Evolutionary conservation across 179 eudicot species (phyloP).

Genomic region (Nepenthes alata): DNA sequence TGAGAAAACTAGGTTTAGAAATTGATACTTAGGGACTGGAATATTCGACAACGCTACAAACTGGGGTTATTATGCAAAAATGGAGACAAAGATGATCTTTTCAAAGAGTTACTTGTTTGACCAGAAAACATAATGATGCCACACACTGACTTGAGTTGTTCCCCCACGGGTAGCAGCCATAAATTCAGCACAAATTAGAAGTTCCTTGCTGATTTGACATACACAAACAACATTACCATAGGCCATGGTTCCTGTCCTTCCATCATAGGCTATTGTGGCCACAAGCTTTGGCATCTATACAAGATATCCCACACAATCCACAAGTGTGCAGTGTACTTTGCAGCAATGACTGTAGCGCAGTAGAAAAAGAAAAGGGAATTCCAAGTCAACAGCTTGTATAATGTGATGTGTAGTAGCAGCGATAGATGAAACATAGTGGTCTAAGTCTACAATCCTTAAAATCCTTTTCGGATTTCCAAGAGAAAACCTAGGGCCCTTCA

Average conservation of each 20-base stretch:
- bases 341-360: slow-evolving; percentile 75
- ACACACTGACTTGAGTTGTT: slow-evolving; percentile 63
- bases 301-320: slow-evolving; percentile 88
- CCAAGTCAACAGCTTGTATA: slow-evolving; percentile 55
- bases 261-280: slow-evolving; percentile 85
- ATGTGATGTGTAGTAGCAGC: slow-evolving; percentile 78
- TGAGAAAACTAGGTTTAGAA: too few relatives aligned
- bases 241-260: slow-evolving; percentile 82
- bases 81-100: too few relatives aligned
- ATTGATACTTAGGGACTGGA: too few relatives aligned
- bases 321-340: slow-evolving; percentile 85
- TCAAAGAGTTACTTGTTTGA: slow-evolving; percentile 13
- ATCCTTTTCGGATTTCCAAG: slow-evolving; percentile 86
- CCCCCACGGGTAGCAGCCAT: slow-evolving; percentile 97
- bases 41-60: too few relatives aligned
- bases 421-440: slow-evolving; percentile 84
- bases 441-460: slow-evolving; percentile 59
- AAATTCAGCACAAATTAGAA: slow-evolving; percentile 96
- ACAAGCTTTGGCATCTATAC: slow-evolving; percentile 92
- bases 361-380: slow-evolving; percentile 85
- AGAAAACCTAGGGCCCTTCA: slow-evolving; percentile 87
- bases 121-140: too few relatives aligned
- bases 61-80: too few relatives aligned
- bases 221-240: slow-evolving; percentile 56
- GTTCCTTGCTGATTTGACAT: slow-evolving; percentile 83